A percentile compares a stretch with the other conserved stretches of the same genome.
phyloP scores from a whole-genome alignment of 2,329 filamentous ascomycete species.

The Hypocrella siamensis region DNA sequence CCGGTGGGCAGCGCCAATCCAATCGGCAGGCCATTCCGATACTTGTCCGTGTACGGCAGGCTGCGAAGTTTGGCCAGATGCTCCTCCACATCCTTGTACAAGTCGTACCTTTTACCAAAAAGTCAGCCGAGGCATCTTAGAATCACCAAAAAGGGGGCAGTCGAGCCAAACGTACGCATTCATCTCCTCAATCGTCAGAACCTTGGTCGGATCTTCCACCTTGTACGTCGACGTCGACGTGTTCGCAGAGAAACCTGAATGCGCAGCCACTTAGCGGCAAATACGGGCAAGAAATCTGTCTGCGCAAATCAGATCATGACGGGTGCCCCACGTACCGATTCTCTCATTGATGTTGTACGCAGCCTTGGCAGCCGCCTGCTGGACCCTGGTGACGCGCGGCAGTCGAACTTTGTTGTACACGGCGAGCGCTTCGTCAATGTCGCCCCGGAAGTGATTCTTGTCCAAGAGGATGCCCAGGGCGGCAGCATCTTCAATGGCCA shows the following conservation, averaged over 20 bases:
- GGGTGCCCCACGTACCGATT: constrained; percentile 31
- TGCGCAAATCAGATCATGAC: neutral
- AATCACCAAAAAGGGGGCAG: too few species aligned
- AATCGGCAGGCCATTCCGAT: constrained; percentile 26
- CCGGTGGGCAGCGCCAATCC: constrained; percentile 33
- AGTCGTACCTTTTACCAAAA: constrained; percentile 38
- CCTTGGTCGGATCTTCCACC: constrained; percentile 43
- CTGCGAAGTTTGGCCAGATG: constrained; percentile 21
- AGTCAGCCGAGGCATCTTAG: too few species aligned
- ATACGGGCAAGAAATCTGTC: neutral
- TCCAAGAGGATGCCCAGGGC: constrained; percentile 46
- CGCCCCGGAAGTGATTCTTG: constrained; percentile 26
- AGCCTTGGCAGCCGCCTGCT: constrained; percentile 40
- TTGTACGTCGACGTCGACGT: constrained; percentile 40
- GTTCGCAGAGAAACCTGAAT: constrained; percentile 42
- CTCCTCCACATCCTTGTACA: constrained; percentile 40
- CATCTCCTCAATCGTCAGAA: constrained; percentile 55
- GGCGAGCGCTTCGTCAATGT: constrained; percentile 28
- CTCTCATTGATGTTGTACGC: constrained; percentile 47
- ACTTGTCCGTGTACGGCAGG: constrained; percentile 19
- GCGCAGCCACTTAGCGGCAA: neutral
- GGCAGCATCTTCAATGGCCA: constrained; percentile 51
- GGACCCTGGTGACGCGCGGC: constrained; percentile 38
- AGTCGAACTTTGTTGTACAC: constrained; percentile 37
- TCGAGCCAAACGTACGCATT: constrained; percentile 31